phyloP scores from a whole-genome alignment of 2,329 filamentous ascomycete genomes.

The Mycogone perniciosa region DNA sequence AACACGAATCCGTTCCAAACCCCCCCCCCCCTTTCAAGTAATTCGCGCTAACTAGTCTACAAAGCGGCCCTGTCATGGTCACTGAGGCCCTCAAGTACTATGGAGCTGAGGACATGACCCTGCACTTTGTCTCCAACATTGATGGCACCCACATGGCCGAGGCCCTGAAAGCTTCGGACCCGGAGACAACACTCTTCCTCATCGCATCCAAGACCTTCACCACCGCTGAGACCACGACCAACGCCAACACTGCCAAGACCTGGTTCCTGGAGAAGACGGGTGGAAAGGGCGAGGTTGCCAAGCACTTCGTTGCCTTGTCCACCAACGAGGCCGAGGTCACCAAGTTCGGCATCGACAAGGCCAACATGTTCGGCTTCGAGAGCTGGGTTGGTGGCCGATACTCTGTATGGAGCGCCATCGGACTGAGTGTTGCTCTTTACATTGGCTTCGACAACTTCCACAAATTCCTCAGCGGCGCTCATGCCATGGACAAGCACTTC shows the following conservation, averaged over 20 bases:
- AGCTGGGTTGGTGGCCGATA: slow-evolving; percentile 98
- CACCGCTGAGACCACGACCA: slow-evolving; percentile 93
- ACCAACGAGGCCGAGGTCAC: slow-evolving; percentile 93
- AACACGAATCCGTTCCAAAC: slow-evolving; percentile 21
- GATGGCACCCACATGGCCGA: slow-evolving; percentile 97
- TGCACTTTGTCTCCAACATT: slow-evolving; percentile 99
- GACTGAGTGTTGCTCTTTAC: slow-evolving; percentile 87
- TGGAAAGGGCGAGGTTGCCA: slow-evolving; percentile 81
- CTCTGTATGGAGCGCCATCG: slow-evolving; percentile 98
- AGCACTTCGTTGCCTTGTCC: slow-evolving; percentile 97
- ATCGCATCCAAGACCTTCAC: slow-evolving; percentile 99
- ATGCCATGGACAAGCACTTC: slow-evolving; percentile 99
- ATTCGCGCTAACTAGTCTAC: slow-evolving; percentile 4
- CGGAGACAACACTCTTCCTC: slow-evolving; percentile 97
- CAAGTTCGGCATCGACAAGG: slow-evolving; percentile 97
- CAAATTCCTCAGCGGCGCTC: slow-evolving; percentile 87
- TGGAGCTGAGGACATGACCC: slow-evolving; percentile 73
- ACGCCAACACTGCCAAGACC: slow-evolving; percentile 91
- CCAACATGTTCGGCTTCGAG: slow-evolving; percentile 99
- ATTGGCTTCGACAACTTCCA: slow-evolving; percentile 97
- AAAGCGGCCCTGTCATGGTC: slow-evolving; percentile 96
- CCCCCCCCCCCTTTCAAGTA: background rate
- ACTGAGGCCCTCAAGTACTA: slow-evolving; percentile 96
- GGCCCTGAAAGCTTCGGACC: slow-evolving; percentile 79
- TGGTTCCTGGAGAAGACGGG: slow-evolving; percentile 87